Conservation (phyloP, 306 rosid species). For the Rubus parviflorus region DNA sequence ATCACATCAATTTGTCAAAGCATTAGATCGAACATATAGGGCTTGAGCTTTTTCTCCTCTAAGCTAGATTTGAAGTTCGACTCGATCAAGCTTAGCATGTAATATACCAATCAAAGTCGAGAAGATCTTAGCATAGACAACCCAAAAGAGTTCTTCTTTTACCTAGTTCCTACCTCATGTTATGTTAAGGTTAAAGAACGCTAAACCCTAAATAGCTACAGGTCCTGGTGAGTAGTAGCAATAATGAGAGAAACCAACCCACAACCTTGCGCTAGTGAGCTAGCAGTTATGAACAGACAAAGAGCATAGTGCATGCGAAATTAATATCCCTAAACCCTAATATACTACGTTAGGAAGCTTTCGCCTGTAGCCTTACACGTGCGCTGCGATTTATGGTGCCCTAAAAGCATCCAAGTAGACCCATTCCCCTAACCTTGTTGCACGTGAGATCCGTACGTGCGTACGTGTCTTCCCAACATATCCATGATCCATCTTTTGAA, state of each 20-base stretch:
- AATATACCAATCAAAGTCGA: neutral
- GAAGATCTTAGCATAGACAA: neutral
- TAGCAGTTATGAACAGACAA: neutral
- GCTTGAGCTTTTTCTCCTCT: neutral
- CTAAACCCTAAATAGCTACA: neutral
- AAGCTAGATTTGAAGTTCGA: neutral
- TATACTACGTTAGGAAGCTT: too few relatives aligned
- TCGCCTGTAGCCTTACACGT: slow-evolving; percentile 7
- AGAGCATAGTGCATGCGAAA: neutral
- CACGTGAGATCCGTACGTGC: slow-evolving; percentile 6
- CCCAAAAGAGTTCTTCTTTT: neutral
- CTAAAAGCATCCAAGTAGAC: neutral
- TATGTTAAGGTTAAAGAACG: neutral
- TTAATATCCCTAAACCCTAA: neutral
- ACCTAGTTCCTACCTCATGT: neutral
- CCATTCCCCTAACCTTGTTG: neutral
- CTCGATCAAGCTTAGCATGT: neutral
- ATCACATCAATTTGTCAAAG: neutral
- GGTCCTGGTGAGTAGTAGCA: neutral
- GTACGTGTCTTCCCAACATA: neutral
- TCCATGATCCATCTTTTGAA: neutral
- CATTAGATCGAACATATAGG: neutral
- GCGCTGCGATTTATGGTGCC: neutral
- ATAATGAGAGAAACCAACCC: neutral
- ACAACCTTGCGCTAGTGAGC: neutral